These are phyloP conservation scores for Phialocephala sp. DNA, from an alignment of 2,329 filamentous ascomycete genomes.

Conservation along the genomic window DNA sequence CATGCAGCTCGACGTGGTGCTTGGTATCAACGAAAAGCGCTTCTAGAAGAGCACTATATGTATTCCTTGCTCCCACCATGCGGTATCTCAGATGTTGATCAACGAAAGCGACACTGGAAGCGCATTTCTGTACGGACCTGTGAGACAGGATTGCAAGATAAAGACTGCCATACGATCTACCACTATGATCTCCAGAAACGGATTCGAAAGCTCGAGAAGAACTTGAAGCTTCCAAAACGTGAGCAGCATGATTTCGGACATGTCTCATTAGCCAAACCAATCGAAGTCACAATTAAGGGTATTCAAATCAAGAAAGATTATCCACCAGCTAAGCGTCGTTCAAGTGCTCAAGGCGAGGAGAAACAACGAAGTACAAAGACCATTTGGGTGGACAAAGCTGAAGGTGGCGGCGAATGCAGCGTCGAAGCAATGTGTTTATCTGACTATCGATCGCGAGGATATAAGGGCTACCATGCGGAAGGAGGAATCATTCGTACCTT, in stretches of 20 bases:
- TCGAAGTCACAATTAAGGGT: slow-evolving; percentile 77
- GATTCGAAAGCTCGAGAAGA: slow-evolving; percentile 87
- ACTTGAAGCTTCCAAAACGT: slow-evolving; percentile 80
- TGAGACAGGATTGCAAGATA: slow-evolving; percentile 84
- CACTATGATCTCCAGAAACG: slow-evolving; percentile 96
- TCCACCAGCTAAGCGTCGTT: slow-evolving; percentile 33
- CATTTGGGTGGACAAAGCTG: slow-evolving; percentile 82
- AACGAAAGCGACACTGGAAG: slow-evolving; percentile 84
- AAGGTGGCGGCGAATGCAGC: slow-evolving; percentile 74
- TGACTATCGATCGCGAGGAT: slow-evolving; percentile 78
- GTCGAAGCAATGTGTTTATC: slow-evolving; percentile 96
- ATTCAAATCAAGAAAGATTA: slow-evolving; percentile 74
- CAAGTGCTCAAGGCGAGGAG: slow-evolving; percentile 32
- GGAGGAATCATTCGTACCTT: slow-evolving; percentile 91
- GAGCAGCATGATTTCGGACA: slow-evolving; percentile 94
- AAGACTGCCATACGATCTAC: slow-evolving; percentile 87
- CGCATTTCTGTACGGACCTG: slow-evolving; percentile 78
- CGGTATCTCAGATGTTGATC: slow-evolving; percentile 50
- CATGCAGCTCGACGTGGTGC: slow-evolving; percentile 82
- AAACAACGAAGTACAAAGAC: slow-evolving; percentile 69
- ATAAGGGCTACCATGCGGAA: slow-evolving; percentile 95
- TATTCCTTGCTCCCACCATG: slow-evolving; percentile 52
- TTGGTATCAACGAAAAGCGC: slow-evolving; percentile 95
- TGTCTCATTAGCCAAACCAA: slow-evolving; percentile 75
- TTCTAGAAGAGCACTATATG: slow-evolving; percentile 97